Conservation (phyloP, 2,329 filamentous ascomycete genomes). For the Colletotrichum sp. region DNA sequence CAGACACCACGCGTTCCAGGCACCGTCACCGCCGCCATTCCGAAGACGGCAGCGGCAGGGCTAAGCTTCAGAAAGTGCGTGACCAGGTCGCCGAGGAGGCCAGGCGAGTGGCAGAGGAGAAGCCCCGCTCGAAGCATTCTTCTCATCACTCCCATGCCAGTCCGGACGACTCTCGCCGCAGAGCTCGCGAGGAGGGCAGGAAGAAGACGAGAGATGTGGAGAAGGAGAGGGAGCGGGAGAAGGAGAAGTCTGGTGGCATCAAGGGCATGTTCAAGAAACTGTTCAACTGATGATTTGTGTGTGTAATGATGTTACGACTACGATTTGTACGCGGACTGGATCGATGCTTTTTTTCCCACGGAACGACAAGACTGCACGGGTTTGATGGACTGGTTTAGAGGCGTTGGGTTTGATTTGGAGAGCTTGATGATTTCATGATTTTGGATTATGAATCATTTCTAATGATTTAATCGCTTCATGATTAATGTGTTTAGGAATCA, state of each 20-base stretch:
- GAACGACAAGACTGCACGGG: not conserved
- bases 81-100: slow-evolving; percentile 24
- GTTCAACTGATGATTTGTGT: slow-evolving; percentile 30
- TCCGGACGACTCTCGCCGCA: slow-evolving; percentile 20
- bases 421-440: not conserved
- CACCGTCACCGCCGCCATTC: slow-evolving; percentile 28
- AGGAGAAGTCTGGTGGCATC: slow-evolving; percentile 36
- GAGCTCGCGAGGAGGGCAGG: not conserved
- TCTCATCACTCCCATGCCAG: not conserved
- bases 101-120: slow-evolving; percentile 26
- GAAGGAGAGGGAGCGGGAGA: slow-evolving; percentile 29
- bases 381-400: not conserved
- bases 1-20: slow-evolving; percentile 33
- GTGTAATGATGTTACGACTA: slow-evolving; percentile 17
- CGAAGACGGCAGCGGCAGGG: slow-evolving; percentile 26
- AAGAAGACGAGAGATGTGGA: slow-evolving; percentile 20
- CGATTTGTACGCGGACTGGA: slow-evolving; percentile 37
- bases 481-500: not conserved
- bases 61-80: slow-evolving; percentile 28
- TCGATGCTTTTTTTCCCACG: not conserved
- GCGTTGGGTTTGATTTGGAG: not conserved
- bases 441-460: not conserved
- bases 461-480: not conserved
- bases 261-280: slow-evolving; percentile 42
- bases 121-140: slow-evolving; percentile 30